Percentiles rank a stretch among this genome's conserved stretches.
phyloP scores from a whole-genome alignment of 805 yeast species.

The Sungouiozyma ichnusensis region DNA sequence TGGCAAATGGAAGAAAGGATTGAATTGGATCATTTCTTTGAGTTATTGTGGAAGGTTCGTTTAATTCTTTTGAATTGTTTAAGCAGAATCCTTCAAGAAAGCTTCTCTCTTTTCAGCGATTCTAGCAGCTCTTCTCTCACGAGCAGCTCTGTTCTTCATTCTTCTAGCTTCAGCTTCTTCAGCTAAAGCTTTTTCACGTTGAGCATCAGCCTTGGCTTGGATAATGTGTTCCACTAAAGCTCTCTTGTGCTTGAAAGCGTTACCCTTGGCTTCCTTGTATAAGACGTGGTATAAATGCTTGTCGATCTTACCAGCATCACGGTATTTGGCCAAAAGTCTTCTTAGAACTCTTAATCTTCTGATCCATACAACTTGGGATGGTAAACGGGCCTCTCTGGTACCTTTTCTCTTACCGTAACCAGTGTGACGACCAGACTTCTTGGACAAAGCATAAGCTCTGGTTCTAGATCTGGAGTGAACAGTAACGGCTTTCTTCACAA shows the following conservation, averaged over 20 bases:
- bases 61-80: conserved; percentile 11
- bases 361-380: conserved; percentile 96
- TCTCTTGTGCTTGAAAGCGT: conserved; percentile 99
- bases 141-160: conserved; percentile 95
- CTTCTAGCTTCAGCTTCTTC: conserved; percentile 99
- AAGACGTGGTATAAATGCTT: conserved; percentile 95
- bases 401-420: conserved; percentile 99
- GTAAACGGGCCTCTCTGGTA: conserved; percentile 99
- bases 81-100: conserved; percentile 62
- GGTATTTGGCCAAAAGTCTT: conserved; percentile 94
- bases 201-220: conserved; percentile 99
- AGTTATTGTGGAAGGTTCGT: neutral
- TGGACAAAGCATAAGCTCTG: conserved; percentile 93
- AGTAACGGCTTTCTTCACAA: conserved; percentile 93
- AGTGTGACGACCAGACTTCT: conserved; percentile 97
- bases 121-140: conserved; percentile 98
- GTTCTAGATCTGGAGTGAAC: conserved; percentile 98
- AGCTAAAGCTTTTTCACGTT: conserved; percentile 95
- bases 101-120: conserved; percentile 96
- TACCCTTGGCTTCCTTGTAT: conserved; percentile 98
- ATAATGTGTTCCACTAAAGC: conserved; percentile 98
- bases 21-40: neutral
- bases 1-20: neutral
- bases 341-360: conserved; percentile 99
- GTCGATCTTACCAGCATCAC: conserved; percentile 99